A percentile compares a stretch with the other conserved stretches of the same genome.
These are phyloP conservation scores for Vanilla planifolia DNA, from an alignment of 106 monocot genomes.

Conservation along the genomic window DNA sequence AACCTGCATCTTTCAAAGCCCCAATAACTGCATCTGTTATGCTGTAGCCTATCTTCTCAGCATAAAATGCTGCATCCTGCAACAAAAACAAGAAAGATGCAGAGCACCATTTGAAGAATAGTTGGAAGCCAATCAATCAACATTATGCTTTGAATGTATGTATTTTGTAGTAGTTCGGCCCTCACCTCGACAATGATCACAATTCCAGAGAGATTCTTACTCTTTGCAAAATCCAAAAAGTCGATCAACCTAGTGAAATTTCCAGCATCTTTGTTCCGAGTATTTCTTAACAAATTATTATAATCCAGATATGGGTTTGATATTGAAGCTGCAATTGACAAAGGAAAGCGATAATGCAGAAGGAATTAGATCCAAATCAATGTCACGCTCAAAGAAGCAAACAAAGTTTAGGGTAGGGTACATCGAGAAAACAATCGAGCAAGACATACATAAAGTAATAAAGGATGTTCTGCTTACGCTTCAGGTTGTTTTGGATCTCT, in stretches of 20 bases:
- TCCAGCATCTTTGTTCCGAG: constrained; percentile 54
- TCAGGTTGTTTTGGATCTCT: constrained; percentile 59
- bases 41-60: constrained; percentile 30
- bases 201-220: constrained; percentile 43
- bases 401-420: too few relatives aligned
- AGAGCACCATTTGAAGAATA: too few relatives aligned
- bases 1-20: constrained; percentile 44
- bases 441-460: too few relatives aligned
- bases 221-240: constrained; percentile 66
- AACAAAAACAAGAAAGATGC: constrained; percentile 6
- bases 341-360: too few relatives aligned
- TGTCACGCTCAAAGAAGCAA: too few relatives aligned
- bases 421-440: too few relatives aligned
- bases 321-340: constrained; percentile 51
- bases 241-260: constrained; percentile 57
- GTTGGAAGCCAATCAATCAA: too few relatives aligned
- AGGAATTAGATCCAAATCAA: too few relatives aligned
- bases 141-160: too few relatives aligned
- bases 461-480: constrained; percentile 51
- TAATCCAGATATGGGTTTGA: constrained; percentile 33
- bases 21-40: constrained; percentile 34
- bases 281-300: constrained; percentile 23
- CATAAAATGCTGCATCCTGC: constrained; percentile 57
- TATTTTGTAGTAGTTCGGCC: background rate
- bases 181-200: constrained; percentile 62